phyloP scores from a whole-genome alignment of 2,329 filamentous ascomycete genomes.

The Tolypocladium tundrense region DNA sequence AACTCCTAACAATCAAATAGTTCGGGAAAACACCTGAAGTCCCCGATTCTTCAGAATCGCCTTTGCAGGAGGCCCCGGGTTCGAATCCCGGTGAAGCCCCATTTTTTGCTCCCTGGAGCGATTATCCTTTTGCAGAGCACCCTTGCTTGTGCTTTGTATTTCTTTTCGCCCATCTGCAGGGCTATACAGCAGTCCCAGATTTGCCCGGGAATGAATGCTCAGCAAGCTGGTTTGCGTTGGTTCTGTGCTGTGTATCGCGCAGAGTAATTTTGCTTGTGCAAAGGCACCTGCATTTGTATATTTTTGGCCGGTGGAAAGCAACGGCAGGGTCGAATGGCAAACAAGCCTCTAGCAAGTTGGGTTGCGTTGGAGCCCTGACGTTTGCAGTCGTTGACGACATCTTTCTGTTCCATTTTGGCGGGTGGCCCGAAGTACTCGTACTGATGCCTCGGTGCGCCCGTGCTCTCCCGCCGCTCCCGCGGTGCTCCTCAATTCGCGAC shows the following conservation, averaged over 20 bases:
- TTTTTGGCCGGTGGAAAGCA: neutral
- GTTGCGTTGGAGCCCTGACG: neutral
- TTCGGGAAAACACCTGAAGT: conserved; percentile 4
- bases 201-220: too few species aligned
- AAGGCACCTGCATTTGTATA: too few species aligned
- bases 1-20: neutral
- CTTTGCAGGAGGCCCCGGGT: conserved; percentile 12
- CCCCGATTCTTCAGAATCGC: conserved; percentile 10
- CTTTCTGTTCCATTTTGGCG: too few species aligned
- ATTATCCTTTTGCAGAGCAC: neutral
- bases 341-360: neutral
- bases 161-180: neutral
- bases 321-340: neutral
- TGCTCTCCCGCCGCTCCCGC: neutral
- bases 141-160: neutral
- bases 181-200: too few species aligned
- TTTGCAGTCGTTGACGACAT: too few species aligned
- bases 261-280: too few species aligned
- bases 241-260: too few species aligned
- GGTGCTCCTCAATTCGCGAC: neutral
- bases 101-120: conserved; percentile 1
- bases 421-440: too few species aligned
- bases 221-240: too few species aligned
- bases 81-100: conserved; percentile 11
- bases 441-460: neutral